These are phyloP conservation scores for Polytolypa hystricis DNA, from an alignment of 2,329 filamentous ascomycete species.

Conservation along the genomic window DNA sequence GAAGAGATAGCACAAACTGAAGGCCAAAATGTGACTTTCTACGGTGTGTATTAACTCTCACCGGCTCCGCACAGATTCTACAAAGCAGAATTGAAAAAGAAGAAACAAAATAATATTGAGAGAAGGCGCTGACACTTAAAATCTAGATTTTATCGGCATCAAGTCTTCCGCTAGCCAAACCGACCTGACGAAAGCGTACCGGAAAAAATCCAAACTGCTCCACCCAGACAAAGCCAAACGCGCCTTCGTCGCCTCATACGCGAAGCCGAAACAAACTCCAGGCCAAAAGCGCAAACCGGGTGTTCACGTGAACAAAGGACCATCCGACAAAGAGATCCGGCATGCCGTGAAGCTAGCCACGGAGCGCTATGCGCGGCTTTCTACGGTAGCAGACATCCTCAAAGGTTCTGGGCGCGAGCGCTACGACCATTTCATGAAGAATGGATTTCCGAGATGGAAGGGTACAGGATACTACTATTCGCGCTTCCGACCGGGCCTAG, in stretches of 20 bases:
- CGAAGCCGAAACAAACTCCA: conserved; percentile 34
- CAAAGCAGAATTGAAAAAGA: no score
- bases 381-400: conserved; percentile 75
- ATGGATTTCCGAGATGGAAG: conserved; percentile 94
- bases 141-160: conserved; percentile 66
- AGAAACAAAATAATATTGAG: no score
- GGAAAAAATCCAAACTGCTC: conserved; percentile 68
- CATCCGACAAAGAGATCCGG: conserved; percentile 63
- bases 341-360: conserved; percentile 69
- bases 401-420: conserved; percentile 68
- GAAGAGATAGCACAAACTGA: conserved; percentile 72
- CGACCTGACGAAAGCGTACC: conserved; percentile 88
- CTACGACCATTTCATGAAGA: conserved; percentile 86
- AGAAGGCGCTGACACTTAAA: not conserved
- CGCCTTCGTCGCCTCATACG: conserved; percentile 61
- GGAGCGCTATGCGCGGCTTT: conserved; percentile 72
- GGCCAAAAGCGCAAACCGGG: conserved; percentile 46
- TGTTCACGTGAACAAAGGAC: conserved; percentile 57
- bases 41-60: conserved; percentile 40
- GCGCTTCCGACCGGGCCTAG: conserved; percentile 81
- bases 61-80: no score
- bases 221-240: conserved; percentile 96
- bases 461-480: conserved; percentile 98
- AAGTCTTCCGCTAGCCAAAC: conserved; percentile 63
- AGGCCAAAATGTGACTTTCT: conserved; percentile 75